Base-by-base conservation (phyloP, 1,139 yeast species). In the Lodderomyces beijingensis region DNA sequence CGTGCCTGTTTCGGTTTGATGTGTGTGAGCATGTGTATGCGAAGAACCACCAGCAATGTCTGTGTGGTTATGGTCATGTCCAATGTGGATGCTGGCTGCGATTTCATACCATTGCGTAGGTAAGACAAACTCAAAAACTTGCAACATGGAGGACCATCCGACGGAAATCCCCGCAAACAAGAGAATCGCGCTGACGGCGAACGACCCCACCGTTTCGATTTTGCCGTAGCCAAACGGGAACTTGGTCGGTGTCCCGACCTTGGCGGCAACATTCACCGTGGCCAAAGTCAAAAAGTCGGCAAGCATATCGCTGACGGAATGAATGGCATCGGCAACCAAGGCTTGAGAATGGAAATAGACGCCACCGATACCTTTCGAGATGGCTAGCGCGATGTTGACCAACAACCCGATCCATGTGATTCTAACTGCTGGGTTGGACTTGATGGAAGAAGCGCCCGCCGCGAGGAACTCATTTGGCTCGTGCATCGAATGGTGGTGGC, bases 181-280 rank as follows among this genome's bases (percentile, higher is more conserved):
- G 39, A 91, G 66, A 33, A 91, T 79, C 0, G 83, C 77, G 29
- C 95, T 82, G 4, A 91, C 97, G 21, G 91, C 79, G 27, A 89
- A 63, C 0, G 97, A 84, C 1, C 98, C 98, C 19, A 88, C 68
- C 3, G 96, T 82, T 58, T 91, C 98, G 31, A 91, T 71, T 50
- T 89, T 87, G 37, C 98, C 98, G 52, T 80, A 87, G 1, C 98
- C 98, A 39, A 82, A 66, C 1, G 97, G 97, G 53, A 77, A 91
- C 16, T 63, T 55, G 5, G 65, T 55, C 11, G 66, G 59, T 13
- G 77, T 65, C 2, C 95, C 87, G n/a, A 75, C 68, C 42, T 74
- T 75, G 8, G 73, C 58, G 2, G 95, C 82, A 32, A 84, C 77
- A 27, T 86, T 79, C 16, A 91, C 96, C 1, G 98, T 89, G 4